Base-by-base conservation (phyloP, 257 asterid genomes). In the Thymus mandschuricus region DNA sequence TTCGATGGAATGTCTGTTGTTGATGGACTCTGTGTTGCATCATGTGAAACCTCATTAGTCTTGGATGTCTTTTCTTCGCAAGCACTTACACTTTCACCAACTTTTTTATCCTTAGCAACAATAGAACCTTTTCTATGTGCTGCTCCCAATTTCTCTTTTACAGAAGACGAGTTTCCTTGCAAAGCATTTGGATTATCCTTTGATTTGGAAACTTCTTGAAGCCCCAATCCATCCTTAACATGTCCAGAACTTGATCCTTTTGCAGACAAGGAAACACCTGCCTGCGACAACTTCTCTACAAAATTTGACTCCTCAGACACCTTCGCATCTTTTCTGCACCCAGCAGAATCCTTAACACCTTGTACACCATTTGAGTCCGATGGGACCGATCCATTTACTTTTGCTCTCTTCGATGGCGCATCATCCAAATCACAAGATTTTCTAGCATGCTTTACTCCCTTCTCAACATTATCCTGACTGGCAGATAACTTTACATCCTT, bases 401-500 rank as follows among this genome's bases (percentile, higher is more conserved):
- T 81, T 52, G 69, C 57, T 67, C 80, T 84, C 79, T 77, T 82
- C 49, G 76, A 66, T 68, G 81, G 84, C 68, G 74, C 60, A 52
- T 68, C 79, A 1, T 81, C 88, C 33, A 59, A 60, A 71, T 64
- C 58, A 66, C 66, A 45, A 61, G 78, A 66, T 74, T 75, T 73
- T 51, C 80, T 69, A 2, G 74, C 67, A 72, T 77, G 70, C 71
- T 80, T 81, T 57, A 71, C 73, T 29, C 74, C 75, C 60, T 78
- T 75, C 31, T 76, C 81, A 76, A 73, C 78, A 44, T 68, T 60
- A 64, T 43, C 78, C 60, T 69, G 78, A 52, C 21, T 49, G 40
- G 10, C 52, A 66, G 60, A 74, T 13, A 66, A 54, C 38, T 73
- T 61, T 31, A 51, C 60, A 64, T 71, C 75, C 64, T 78, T 68